These are phyloP conservation scores for Schizopora paradoxa DNA, from an alignment of 1,284 basidiomycete species.

Conservation along the genomic window DNA sequence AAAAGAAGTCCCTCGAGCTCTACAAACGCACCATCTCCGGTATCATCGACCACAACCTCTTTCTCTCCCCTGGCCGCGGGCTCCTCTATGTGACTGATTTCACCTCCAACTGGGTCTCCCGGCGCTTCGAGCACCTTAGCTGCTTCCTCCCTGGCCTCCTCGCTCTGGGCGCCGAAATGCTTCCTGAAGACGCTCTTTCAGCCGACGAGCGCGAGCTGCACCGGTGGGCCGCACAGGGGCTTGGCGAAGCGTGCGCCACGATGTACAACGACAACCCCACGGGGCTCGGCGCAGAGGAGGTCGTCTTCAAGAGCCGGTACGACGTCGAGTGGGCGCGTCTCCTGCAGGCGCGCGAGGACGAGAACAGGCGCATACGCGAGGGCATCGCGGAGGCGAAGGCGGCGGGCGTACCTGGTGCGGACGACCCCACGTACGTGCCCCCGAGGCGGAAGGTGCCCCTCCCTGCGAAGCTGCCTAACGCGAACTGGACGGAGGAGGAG, in stretches of 20 bases:
- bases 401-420: slow-evolving; percentile 1
- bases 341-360: slow-evolving; percentile 2
- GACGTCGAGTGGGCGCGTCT: slow-evolving; percentile 11
- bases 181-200: slow-evolving; percentile 37
- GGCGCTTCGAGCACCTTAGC: slow-evolving; percentile 67
- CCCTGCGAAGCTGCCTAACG: neutral
- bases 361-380: slow-evolving; percentile 3
- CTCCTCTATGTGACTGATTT: slow-evolving; percentile 69
- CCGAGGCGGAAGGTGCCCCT: too few species aligned
- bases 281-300: slow-evolving; percentile 58
- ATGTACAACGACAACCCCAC: slow-evolving; percentile 57
- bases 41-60: slow-evolving; percentile 61
- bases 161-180: slow-evolving; percentile 60
- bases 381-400: slow-evolving; percentile 2
- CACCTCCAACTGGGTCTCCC: slow-evolving; percentile 31
- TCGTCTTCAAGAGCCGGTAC: slow-evolving; percentile 34
- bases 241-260: slow-evolving; percentile 61
- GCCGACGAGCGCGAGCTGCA: slow-evolving; percentile 39
- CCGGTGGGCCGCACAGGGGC: slow-evolving; percentile 61
- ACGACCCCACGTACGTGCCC: neutral
- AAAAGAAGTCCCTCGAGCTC: slow-evolving; percentile 53
- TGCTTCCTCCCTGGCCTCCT: slow-evolving; percentile 76
- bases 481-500: slow-evolving; percentile 17
- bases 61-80: slow-evolving; percentile 55
- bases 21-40: slow-evolving; percentile 59